A percentile compares a stretch with the other conserved stretches of the same genome.
Conservation (phyloP, 805 yeast genomes). For the Yarrowia sp. region DNA sequence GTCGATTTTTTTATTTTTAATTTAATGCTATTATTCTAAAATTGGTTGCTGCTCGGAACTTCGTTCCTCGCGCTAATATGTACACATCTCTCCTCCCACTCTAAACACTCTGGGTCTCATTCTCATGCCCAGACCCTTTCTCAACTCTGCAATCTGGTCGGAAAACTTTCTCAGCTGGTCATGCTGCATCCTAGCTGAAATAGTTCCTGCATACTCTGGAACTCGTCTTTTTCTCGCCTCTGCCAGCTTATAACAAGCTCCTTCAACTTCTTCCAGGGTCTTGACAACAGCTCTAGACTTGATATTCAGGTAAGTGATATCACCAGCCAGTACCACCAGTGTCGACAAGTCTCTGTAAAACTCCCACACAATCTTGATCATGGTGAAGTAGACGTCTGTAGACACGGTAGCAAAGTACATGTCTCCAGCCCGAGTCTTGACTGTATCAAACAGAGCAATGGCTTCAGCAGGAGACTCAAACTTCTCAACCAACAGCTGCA, state of each 20-base stretch:
- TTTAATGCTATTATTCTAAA: too few species aligned
- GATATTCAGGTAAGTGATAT: background rate
- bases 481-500: conserved; percentile 31
- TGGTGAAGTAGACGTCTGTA: conserved; percentile 43
- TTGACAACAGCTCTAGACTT: background rate
- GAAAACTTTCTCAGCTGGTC: background rate
- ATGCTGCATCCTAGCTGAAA: background rate
- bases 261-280: background rate
- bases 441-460: conserved; percentile 40
- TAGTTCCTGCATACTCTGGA: background rate
- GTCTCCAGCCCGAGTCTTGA: conserved; percentile 40
- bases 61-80: background rate
- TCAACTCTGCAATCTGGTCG: background rate
- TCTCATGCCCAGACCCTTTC: background rate
- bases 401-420: conserved; percentile 43
- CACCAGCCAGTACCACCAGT: background rate
- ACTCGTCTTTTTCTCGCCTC: background rate
- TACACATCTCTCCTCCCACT: background rate
- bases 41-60: too few species aligned
- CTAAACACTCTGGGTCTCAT: background rate
- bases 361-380: conserved; percentile 43
- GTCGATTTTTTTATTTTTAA: too few species aligned
- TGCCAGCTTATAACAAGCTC: background rate
- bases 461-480: conserved; percentile 40
- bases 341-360: conserved; percentile 40